A percentile compares a stretch with the other conserved stretches of the same genome.
Conservation (phyloP, 805 yeast species). For the Kazachstania kunashirensis region DNA sequence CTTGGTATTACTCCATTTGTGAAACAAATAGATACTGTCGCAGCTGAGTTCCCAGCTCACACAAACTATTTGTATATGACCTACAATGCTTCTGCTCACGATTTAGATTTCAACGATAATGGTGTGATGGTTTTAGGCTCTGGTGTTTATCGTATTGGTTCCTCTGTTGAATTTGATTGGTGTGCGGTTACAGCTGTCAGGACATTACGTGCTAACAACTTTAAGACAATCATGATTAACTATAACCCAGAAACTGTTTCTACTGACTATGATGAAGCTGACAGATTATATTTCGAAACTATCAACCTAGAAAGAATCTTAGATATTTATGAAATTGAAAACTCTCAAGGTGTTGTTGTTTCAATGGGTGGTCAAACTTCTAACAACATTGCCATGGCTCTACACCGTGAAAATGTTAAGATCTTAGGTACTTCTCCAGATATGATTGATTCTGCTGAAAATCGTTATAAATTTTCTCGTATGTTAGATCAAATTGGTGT, state of each 20-base stretch:
- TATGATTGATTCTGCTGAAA: conserved; percentile 97
- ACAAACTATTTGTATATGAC: conserved; percentile 93
- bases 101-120: conserved; percentile 79
- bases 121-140: conserved; percentile 96
- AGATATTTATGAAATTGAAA: conserved; percentile 89
- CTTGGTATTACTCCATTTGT: conserved; percentile 84
- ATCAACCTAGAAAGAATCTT: conserved; percentile 88
- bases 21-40: conserved; percentile 95
- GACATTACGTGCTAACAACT: conserved; percentile 76
- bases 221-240: conserved; percentile 92
- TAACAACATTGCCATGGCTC: conserved; percentile 86
- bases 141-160: conserved; percentile 98
- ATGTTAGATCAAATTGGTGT: conserved; percentile 94
- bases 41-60: conserved; percentile 96
- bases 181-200: conserved; percentile 97
- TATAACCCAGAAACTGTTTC: conserved; percentile 98
- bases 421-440: conserved; percentile 95
- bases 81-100: conserved; percentile 83
- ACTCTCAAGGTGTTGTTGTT: conserved; percentile 82
- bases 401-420: conserved; percentile 90
- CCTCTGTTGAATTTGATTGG: conserved; percentile 98
- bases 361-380: conserved; percentile 99
- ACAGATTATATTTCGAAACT: conserved; percentile 90
- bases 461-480: conserved; percentile 94
- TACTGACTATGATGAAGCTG: conserved; percentile 98